Conservation (phyloP, 208 protist species). For the Leishmania tarentolae region DNA sequence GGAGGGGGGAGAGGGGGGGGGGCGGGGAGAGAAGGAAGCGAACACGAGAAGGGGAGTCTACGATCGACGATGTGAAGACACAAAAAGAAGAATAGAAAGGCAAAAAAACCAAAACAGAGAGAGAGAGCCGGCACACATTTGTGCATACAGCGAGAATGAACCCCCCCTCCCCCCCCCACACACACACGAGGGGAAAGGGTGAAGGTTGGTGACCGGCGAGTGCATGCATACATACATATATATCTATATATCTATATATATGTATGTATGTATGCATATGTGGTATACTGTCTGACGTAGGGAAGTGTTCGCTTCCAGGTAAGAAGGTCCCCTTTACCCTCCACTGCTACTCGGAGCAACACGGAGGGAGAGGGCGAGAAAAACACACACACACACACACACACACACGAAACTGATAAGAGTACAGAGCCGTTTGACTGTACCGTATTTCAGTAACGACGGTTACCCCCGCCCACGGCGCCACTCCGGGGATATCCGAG, state of each 20-base stretch:
- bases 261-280: too few relatives aligned
- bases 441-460: background rate
- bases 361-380: too few relatives aligned
- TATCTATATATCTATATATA: too few relatives aligned
- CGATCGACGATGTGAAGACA: background rate
- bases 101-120: background rate
- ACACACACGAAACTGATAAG: background rate
- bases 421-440: background rate
- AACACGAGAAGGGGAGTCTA: background rate
- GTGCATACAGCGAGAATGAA: too few relatives aligned
- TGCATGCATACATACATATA: too few relatives aligned
- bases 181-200: too few relatives aligned
- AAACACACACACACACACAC: too few relatives aligned
- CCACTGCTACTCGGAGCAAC: background rate
- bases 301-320: too few relatives aligned
- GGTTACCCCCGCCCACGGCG: background rate
- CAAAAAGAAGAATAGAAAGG: slow-evolving; percentile 16
- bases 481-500: background rate
- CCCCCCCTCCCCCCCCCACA: too few relatives aligned
- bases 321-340: background rate
- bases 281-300: too few relatives aligned
- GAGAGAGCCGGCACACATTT: too few relatives aligned
- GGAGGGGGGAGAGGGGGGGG: background rate
- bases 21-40: background rate
- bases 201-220: too few relatives aligned